These are phyloP conservation scores for Cladosporium sp. DNA, from an alignment of 2,329 filamentous ascomycete species.

Conservation along the genomic window DNA sequence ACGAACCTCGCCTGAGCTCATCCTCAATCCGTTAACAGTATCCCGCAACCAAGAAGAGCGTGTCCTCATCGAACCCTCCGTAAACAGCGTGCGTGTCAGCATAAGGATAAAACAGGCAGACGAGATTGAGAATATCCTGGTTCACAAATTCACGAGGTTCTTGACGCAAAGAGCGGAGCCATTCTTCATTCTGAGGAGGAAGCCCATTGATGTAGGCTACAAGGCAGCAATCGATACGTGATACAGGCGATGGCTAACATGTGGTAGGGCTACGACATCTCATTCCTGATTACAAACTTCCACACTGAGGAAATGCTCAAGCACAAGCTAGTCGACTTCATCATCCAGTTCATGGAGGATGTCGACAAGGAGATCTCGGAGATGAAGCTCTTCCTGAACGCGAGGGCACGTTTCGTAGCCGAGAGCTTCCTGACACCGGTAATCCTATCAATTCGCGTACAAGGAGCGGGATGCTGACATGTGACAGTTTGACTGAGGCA, in stretches of 20 bases:
- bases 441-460: slow-evolving; percentile 18
- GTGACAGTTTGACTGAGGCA: slow-evolving; percentile 19
- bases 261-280: slow-evolving; percentile 87
- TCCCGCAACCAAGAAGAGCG: slow-evolving; percentile 96
- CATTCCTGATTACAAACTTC: slow-evolving; percentile 97
- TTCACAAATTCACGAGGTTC: slow-evolving; percentile 98
- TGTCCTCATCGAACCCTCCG: slow-evolving; percentile 89
- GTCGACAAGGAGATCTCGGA: slow-evolving; percentile 99
- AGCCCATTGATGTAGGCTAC: slow-evolving; percentile 74
- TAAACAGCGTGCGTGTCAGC: slow-evolving; percentile 95
- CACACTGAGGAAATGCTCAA: slow-evolving; percentile 98
- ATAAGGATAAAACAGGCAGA: slow-evolving; percentile 99
- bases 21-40: slow-evolving; percentile 84
- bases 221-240: neutral
- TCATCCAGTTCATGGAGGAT: slow-evolving; percentile 99
- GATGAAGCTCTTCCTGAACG: slow-evolving; percentile 99
- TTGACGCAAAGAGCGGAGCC: slow-evolving; percentile 92
- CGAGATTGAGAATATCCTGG: slow-evolving; percentile 95
- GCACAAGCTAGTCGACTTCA: slow-evolving; percentile 98
- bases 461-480: slow-evolving; percentile 2
- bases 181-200: slow-evolving; percentile 92
- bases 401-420: slow-evolving; percentile 91
- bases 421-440: slow-evolving; percentile 97
- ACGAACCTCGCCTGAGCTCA: slow-evolving; percentile 82
- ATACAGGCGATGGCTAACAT: slow-evolving; percentile 14